Evolutionary conservation across 2,329 filamentous ascomycete species (phyloP), one percentile per base, ranked within the genome.

Genomic region (Rhynchosporium agropyri): DNA sequence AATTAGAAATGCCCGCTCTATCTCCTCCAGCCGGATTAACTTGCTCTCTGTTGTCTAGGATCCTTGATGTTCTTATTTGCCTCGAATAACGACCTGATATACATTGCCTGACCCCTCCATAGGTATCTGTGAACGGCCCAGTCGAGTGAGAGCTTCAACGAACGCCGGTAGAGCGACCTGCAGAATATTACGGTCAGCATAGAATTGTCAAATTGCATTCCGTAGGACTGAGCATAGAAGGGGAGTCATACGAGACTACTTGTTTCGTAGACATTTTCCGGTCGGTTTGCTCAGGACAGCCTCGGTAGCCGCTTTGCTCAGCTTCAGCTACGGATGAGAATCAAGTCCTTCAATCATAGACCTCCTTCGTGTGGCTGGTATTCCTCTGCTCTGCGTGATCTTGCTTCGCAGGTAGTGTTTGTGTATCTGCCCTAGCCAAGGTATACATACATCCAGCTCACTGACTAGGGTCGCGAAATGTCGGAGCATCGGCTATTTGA

Each of bases 61-160:
- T 97, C 91, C 63, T 84, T 86, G 65, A 98, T 82, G 75, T 92
- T 82, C 76, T 87, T 91, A 78, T 99, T 98, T 63, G 92, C 92
- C 77, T 99, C 95, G 75, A 98, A 99, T 13, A 98, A 84, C 43
- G 90, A 92, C 72, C 95, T 89, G 73, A 99, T 96, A 77, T 99
- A 98, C 67, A 98, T 81, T 38, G 95, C 95, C 78, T 98, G 95
- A 66, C 94, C 93, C 72, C 95, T 89, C 94, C 95, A 99, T 65
- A 97, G 80, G 73, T 94, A 87, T 70, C 95, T 86, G 76, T 97
- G 91, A 67, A 98, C 92, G 63, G 92, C 87, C 95, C 95, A 99
- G 81, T 97, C 92, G 69, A 98, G 87, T 48, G 95, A 85, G 68
- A 97, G 87, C 83, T 97, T 97, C 75, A 99, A 79, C 31, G 92